Base-by-base conservation (phyloP, 2,329 filamentous ascomycete genomes). In the Septoria petroselini region DNA sequence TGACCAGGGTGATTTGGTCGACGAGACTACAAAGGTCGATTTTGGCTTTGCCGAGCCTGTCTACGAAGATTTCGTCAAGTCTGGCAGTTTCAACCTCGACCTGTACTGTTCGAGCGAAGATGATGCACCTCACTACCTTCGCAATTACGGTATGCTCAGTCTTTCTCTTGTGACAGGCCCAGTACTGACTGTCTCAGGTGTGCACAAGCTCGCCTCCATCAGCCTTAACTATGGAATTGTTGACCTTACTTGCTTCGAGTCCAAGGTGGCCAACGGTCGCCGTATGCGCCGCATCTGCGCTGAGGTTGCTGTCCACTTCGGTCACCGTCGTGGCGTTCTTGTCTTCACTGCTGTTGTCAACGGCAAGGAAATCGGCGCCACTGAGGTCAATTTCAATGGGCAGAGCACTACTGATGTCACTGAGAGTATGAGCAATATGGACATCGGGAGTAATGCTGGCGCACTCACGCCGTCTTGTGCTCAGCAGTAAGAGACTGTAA, bases 1-100 rank as follows among this genome's bases (percentile, higher is more conserved):
- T 6, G 1, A 17, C n/a, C 14, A 46, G 46, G 55, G 55, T n/a
- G 49, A 48, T 11, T 11, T 53, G 8, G 50, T 58, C 17, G 50
- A 58, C 19, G 42, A 53, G 29, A 23, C 12, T 3, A 54, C 53
- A 1, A 41, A 46, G 2, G 35, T 56, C 17, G 23, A 39, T 8
- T 42, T 45, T 14, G 18, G 1, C 8, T 38, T 46, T 6, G 7
- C 2, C 23, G 4, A 19, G 4, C 34, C 7, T 6, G 7, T 51
- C 7, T 46, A 25, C 29, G 19, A 46, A n/a, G 27, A 27, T n/a
- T n/a, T n/a, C n/a, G n/a, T n/a, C n/a, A n/a, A n/a, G n/a, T n/a
- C n/a, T n/a, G n/a, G n/a, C n/a, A 27, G 27, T 27, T 3, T 9
- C 23, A 9, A 27, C 7, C 17, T 34, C 15, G 19, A 19, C 1